These are phyloP conservation scores for Oxyria digyna DNA, from an alignment of 148 eudicot species.

Conservation along the genomic window DNA sequence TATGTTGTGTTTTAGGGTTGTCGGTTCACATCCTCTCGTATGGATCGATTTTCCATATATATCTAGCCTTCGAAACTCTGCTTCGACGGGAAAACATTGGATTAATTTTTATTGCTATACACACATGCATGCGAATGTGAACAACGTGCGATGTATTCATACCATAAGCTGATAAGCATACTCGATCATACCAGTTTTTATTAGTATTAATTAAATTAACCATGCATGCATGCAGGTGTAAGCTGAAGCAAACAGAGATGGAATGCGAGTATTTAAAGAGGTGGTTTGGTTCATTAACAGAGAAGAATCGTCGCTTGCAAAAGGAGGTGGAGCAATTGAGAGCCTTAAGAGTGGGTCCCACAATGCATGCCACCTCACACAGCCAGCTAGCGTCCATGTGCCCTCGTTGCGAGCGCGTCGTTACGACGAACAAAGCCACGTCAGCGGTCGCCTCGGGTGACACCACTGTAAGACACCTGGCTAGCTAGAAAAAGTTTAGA, in stretches of 20 bases:
- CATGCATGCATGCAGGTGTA: slow-evolving; percentile 20
- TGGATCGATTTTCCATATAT: too few relatives aligned
- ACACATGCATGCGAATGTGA: too few relatives aligned
- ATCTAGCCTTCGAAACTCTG: too few relatives aligned
- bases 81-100: too few relatives aligned
- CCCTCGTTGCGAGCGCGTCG: slow-evolving; percentile 31
- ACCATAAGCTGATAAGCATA: too few relatives aligned
- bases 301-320: slow-evolving; percentile 28
- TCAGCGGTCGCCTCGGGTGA: neutral
- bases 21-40: too few relatives aligned
- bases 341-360: slow-evolving; percentile 20
- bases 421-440: slow-evolving; percentile 8
- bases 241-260: slow-evolving; percentile 47
- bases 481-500: neutral
- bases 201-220: neutral
- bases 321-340: slow-evolving; percentile 45
- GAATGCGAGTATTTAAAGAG: slow-evolving; percentile 37
- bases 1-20: too few relatives aligned
- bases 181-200: too few relatives aligned
- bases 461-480: neutral
- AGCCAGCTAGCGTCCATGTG: slow-evolving; percentile 28
- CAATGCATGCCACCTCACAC: slow-evolving; percentile 13
- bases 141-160: too few relatives aligned
- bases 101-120: too few relatives aligned
- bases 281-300: slow-evolving; percentile 35